Evolutionary conservation across 2,329 filamentous ascomycete species (phyloP).

Genomic region (Fusarium torulosum): DNA sequence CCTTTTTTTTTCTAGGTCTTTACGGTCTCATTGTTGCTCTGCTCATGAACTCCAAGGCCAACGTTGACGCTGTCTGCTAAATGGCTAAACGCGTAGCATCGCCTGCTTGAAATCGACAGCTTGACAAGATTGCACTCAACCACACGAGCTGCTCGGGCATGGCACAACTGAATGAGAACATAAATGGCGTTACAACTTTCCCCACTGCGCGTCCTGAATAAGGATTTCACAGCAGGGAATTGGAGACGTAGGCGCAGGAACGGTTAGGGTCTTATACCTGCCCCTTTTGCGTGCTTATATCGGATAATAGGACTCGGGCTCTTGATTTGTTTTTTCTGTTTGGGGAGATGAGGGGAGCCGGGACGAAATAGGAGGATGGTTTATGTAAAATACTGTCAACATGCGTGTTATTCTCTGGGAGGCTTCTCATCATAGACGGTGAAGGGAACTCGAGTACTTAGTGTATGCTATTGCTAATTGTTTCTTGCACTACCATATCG

Average conservation of each 20-base stretch:
- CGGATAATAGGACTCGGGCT: constrained; percentile 44
- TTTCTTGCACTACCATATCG: constrained; percentile 28
- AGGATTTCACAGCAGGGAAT: constrained; percentile 33
- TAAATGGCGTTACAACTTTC: constrained; percentile 44
- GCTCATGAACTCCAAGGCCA: constrained; percentile 98
- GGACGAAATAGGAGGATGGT: constrained; percentile 46
- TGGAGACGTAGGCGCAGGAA: constrained; percentile 42
- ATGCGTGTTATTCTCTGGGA: constrained; percentile 56
- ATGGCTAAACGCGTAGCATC: constrained; percentile 7
- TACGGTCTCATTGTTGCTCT: constrained; percentile 99
- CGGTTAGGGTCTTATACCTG: constrained; percentile 38
- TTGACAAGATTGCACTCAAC: constrained; percentile 55
- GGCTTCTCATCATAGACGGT: constrained; percentile 63
- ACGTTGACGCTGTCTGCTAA: constrained; percentile 69
- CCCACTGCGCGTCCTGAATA: constrained; percentile 25
- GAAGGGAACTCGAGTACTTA: constrained; percentile 58
- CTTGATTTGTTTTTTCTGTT: constrained; percentile 37
- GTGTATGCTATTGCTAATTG: constrained; percentile 56
- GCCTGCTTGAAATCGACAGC: constrained; percentile 45
- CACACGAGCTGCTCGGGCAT: constrained; percentile 43
- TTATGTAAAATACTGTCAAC: constrained; percentile 66
- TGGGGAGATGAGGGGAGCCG: constrained; percentile 41
- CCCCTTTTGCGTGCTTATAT: constrained; percentile 41
- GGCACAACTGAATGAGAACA: constrained; percentile 42
- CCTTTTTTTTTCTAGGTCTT: constrained; percentile 73